Conservation (phyloP, 1,284 basidiomycete genomes). For the Polyporus tsugae region DNA sequence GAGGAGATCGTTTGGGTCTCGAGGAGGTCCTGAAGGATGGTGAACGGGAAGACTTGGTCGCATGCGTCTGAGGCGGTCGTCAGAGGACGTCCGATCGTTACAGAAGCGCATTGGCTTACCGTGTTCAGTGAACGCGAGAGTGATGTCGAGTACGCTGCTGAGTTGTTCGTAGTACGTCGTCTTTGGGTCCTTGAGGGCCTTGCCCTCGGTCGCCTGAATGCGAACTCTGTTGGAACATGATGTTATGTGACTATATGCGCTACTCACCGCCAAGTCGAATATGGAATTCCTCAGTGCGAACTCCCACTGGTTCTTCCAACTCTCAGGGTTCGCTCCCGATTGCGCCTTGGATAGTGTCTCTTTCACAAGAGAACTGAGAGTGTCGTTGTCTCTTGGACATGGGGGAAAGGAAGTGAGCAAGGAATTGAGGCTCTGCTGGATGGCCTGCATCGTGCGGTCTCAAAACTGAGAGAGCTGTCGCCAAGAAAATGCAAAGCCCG, state of each 20-base stretch:
- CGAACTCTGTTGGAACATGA: constrained; percentile 8
- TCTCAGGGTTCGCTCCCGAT: constrained; percentile 57
- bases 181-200: constrained; percentile 55
- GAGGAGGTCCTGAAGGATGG: constrained; percentile 76
- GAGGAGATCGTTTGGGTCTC: constrained; percentile 84
- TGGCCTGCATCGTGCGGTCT: constrained; percentile 34
- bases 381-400: constrained; percentile 53
- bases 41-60: constrained; percentile 63
- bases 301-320: constrained; percentile 76
- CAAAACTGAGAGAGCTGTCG: not conserved
- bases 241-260: not conserved
- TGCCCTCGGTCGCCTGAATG: constrained; percentile 67
- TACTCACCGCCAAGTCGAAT: constrained; percentile 69
- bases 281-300: constrained; percentile 72
- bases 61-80: constrained; percentile 53
- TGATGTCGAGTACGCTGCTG: constrained; percentile 71
- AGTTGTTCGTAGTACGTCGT: constrained; percentile 67
- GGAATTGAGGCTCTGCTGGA: constrained; percentile 35
- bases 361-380: constrained; percentile 59
- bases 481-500: not conserved
- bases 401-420: constrained; percentile 63
- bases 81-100: not conserved
- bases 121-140: constrained; percentile 76
- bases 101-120: constrained; percentile 51
- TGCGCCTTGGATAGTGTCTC: constrained; percentile 52